Percentiles rank a stretch among this genome's conserved stretches.
Conservation (phyloP, 768 basidiomycete genomes). For the Mycena sanguinolenta region DNA sequence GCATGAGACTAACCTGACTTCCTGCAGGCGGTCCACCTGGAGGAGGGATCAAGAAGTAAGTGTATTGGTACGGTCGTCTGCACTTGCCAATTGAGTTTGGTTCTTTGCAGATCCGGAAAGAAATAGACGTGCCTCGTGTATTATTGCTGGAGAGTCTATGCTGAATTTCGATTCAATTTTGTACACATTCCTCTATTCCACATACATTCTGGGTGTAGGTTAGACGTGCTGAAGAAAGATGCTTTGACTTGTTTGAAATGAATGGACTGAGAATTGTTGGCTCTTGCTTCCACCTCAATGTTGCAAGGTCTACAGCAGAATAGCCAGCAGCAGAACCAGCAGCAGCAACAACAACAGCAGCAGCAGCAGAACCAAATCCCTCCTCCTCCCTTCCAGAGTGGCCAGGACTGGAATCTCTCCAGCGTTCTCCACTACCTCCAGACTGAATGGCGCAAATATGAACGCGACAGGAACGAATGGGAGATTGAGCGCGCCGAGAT, state of each 20-base stretch:
- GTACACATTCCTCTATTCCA: neutral
- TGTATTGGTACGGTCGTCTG: constrained; percentile 33
- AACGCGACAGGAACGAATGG: constrained; percentile 99
- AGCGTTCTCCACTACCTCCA: constrained; percentile 97
- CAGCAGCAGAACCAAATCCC: constrained; percentile 62
- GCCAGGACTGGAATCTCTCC: constrained; percentile 91
- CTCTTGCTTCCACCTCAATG: constrained; percentile 57
- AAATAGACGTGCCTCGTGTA: constrained; percentile 57
- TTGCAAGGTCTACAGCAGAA: constrained; percentile 75
- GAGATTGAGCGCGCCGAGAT: constrained; percentile 99
- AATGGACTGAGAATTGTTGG: constrained; percentile 18
- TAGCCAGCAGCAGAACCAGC: constrained; percentile 57
- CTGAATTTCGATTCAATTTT: neutral
- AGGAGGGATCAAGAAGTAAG: constrained; percentile 89
- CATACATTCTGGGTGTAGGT: neutral
- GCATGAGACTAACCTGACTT: constrained; percentile 14
- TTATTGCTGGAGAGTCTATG: constrained; percentile 4
- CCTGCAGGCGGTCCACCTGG: constrained; percentile 74
- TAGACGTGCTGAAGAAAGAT: neutral
- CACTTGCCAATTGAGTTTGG: constrained; percentile 16
- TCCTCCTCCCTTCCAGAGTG: constrained; percentile 38
- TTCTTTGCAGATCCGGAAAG: constrained; percentile 71
- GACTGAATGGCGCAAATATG: constrained; percentile 97
- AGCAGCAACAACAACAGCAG: constrained; percentile 69
- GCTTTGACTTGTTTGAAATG: constrained; percentile 7